Evolutionary conservation across 345 rosid species (phyloP), one percentile per base, ranked within the genome.

Genomic region (Garcia nutans): DNA sequence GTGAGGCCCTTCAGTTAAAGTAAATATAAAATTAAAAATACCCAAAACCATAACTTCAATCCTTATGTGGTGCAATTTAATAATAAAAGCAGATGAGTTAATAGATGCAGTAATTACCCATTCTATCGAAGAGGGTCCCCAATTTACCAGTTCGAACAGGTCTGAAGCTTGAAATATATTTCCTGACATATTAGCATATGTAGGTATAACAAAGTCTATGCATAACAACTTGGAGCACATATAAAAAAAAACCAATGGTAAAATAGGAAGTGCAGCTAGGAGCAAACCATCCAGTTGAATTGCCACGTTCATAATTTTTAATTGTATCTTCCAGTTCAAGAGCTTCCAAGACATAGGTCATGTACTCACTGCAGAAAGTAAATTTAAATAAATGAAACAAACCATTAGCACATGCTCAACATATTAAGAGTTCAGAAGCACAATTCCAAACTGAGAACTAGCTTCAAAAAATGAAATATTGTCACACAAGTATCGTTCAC

Each of bases 251-350:
- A 77, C 4, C 16, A 74, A 11, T 78, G 6, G 45, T 28, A 60
- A 42, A 74, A 66, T 33, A 41, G 19, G 64, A 68, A 72, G 20
- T 23, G 68, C 5, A 50, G 73, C 65, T 54, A 85, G 85, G 77
- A 80, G 66, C 84, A 78, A 82, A 93, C 99, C 99, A 96, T 91
- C 98, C 97, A 72, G 92, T 93, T 66, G 93, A 84, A 83, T 79
- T 86, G 81, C 97, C 84, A 2, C 93, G 89, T 66, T 92, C 98
- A 78, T 86, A 87, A 80, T 92, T 96, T 84, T 87, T 96, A 87
- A 96, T 85, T 58, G 92, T 89, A 80, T 96, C 99, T 87, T 96
- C 98, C 77, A 96, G 88, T 80, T 91, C 91, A 74, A 96, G 91
- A 5, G 98, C 99, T 82, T 96, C 90, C 55, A 83, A 74, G 67